phyloP scores from a whole-genome alignment of 192 early-diverging fungal species.

The Podochytrium sp. region DNA sequence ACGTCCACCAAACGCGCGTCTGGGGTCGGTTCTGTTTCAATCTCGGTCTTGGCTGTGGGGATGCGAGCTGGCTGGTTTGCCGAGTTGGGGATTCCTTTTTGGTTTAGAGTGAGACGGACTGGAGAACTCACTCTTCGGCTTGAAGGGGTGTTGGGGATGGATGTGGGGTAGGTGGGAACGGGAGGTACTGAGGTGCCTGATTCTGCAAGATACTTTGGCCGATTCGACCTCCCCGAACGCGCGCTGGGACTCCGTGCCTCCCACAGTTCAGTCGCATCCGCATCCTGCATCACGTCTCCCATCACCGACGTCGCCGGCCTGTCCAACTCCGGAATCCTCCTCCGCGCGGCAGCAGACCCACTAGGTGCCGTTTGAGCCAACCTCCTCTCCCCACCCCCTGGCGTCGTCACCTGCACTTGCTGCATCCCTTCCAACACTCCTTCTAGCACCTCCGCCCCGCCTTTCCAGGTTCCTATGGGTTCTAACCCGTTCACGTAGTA shows the following conservation, averaged over 20 bases:
- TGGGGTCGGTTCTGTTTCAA: background rate
- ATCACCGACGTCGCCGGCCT: too few species aligned
- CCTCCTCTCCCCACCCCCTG: background rate
- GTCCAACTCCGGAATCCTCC: background rate
- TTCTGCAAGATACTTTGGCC: constrained; percentile 12
- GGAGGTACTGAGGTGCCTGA: background rate
- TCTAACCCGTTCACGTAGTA: constrained; percentile 24
- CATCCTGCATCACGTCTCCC: background rate
- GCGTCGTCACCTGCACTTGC: background rate
- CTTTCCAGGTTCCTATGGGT: background rate
- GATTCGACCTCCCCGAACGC: background rate
- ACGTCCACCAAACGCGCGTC: constrained; percentile 18
- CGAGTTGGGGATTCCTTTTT: background rate
- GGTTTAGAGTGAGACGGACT: background rate
- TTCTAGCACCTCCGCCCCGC: background rate
- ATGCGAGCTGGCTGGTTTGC: background rate
- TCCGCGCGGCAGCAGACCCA: background rate
- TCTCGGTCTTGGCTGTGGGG: constrained; percentile 5
- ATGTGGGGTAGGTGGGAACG: background rate
- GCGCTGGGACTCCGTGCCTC: background rate
- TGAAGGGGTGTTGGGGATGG: too few species aligned
- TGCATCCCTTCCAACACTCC: background rate
- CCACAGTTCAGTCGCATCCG: background rate
- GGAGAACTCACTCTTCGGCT: background rate
- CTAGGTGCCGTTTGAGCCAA: background rate